Percentiles rank a stretch among this genome's conserved stretches.
These are phyloP conservation scores for Rhizopogon vesiculosus DNA, from an alignment of 768 basidiomycete species.

Conservation along the genomic window DNA sequence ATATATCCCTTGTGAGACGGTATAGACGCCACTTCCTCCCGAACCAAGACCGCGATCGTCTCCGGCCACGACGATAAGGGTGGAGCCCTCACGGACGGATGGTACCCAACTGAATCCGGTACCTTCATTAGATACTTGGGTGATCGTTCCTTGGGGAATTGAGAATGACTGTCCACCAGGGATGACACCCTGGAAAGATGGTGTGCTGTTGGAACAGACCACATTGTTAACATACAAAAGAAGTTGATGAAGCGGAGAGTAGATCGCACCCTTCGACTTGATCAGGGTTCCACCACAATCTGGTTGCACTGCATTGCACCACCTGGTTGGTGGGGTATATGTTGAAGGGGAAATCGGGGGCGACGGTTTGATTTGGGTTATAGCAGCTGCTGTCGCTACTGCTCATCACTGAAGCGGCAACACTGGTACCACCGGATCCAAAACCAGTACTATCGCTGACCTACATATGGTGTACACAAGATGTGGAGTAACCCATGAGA, in stretches of 20 bases:
- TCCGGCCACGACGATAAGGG: slow-evolving; percentile 61
- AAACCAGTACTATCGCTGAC: slow-evolving; percentile 59
- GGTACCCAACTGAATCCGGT: slow-evolving; percentile 71
- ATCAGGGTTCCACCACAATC: slow-evolving; percentile 60
- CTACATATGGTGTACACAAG: slow-evolving; percentile 23
- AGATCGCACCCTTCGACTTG: slow-evolving; percentile 48
- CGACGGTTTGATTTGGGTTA: slow-evolving; percentile 40
- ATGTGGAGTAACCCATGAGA: background rate
- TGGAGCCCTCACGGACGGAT: slow-evolving; percentile 58
- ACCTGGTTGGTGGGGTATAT: slow-evolving; percentile 60
- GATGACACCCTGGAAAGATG: slow-evolving; percentile 67
- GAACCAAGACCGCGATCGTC: slow-evolving; percentile 64
- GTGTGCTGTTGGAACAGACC: slow-evolving; percentile 32
- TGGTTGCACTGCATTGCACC: slow-evolving; percentile 57
- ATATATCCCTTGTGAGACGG: slow-evolving; percentile 47
- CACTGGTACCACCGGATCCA: slow-evolving; percentile 73
- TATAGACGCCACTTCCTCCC: slow-evolving; percentile 58
- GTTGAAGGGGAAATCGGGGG: slow-evolving; percentile 54
- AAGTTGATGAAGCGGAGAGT: background rate
- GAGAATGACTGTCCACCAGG: slow-evolving; percentile 76
- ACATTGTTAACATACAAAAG: background rate
- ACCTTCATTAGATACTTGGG: slow-evolving; percentile 39
- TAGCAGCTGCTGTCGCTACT: slow-evolving; percentile 60
- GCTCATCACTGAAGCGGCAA: slow-evolving; percentile 48
- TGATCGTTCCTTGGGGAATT: slow-evolving; percentile 48